These are phyloP conservation scores for Salix suchowensis DNA, from an alignment of 345 rosid species.

Conservation along the genomic window DNA sequence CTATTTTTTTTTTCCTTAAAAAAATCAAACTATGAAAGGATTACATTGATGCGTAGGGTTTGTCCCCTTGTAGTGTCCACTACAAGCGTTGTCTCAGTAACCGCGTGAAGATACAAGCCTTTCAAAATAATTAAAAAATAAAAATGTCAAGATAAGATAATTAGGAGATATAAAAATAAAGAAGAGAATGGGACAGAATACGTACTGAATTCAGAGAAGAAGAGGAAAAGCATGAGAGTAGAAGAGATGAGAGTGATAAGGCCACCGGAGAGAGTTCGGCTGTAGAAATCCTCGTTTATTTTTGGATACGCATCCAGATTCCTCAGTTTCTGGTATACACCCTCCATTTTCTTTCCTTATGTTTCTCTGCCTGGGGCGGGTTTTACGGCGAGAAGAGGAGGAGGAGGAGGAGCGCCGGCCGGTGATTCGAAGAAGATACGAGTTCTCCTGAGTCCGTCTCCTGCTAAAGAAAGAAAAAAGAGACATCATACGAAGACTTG, in stretches of 20 bases:
- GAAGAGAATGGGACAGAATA: background rate
- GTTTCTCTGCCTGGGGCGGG: background rate
- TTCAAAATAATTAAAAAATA: background rate
- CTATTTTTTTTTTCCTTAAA: background rate
- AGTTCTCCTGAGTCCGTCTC: background rate
- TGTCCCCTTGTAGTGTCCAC: conserved; percentile 32
- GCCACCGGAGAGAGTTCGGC: conserved; percentile 84
- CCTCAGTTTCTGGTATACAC: conserved; percentile 46
- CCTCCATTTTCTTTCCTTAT: conserved; percentile 22
- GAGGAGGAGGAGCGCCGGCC: background rate
- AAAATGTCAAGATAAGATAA: background rate
- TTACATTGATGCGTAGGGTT: conserved; percentile 26
- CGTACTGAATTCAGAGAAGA: conserved; percentile 75
- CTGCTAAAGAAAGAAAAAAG: background rate
- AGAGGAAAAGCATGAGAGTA: conserved; percentile 53
- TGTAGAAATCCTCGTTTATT: conserved; percentile 83
- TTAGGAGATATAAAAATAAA: background rate
- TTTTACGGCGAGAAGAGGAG: background rate
- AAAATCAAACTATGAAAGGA: background rate
- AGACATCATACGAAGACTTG: background rate
- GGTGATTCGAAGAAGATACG: background rate
- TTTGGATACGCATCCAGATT: conserved; percentile 85
- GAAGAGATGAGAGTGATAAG: conserved; percentile 70
- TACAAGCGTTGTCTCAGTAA: conserved; percentile 29
- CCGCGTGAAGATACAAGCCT: conserved; percentile 26